Conservation (phyloP, 2,329 filamentous ascomycete genomes). For the Ramularia endophylla region DNA sequence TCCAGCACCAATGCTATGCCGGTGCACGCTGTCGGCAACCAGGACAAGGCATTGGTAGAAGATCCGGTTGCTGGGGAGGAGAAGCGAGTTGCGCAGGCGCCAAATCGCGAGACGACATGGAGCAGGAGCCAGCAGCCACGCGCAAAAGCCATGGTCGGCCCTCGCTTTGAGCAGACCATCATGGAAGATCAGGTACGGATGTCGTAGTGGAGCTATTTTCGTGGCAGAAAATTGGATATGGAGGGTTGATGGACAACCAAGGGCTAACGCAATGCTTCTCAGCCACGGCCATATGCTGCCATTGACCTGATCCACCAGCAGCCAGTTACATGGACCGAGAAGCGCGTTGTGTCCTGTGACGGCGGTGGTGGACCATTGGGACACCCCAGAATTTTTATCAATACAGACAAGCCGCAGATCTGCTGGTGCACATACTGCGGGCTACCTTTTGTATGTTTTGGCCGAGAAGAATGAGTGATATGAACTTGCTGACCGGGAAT, state of each 20-base stretch:
- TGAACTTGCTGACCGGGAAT: conserved; percentile 8
- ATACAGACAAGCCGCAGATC: conserved; percentile 95
- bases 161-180: conserved; percentile 95
- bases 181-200: conserved; percentile 73
- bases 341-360: conserved; percentile 77
- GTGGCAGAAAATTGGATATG: background rate
- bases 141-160: conserved; percentile 80
- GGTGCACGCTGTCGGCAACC: conserved; percentile 44
- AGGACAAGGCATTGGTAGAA: conserved; percentile 52
- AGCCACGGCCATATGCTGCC: conserved; percentile 85
- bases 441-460: conserved; percentile 73
- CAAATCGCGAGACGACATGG: conserved; percentile 79
- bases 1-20: conserved; percentile 57
- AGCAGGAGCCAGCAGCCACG: conserved; percentile 78
- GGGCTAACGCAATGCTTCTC: conserved; percentile 22
- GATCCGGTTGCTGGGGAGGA: conserved; percentile 49
- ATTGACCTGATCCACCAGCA: conserved; percentile 96
- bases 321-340: conserved; percentile 85
- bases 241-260: conserved; percentile 1
- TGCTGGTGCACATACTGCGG: conserved; percentile 88
- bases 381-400: conserved; percentile 94
- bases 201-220: background rate
- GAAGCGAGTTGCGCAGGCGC: conserved; percentile 65
- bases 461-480: background rate
- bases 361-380: conserved; percentile 86